Evolutionary conservation across 768 basidiomycete genomes (phyloP), one percentile per base, ranked within the genome.

Genomic region (Lactarius quietus): DNA sequence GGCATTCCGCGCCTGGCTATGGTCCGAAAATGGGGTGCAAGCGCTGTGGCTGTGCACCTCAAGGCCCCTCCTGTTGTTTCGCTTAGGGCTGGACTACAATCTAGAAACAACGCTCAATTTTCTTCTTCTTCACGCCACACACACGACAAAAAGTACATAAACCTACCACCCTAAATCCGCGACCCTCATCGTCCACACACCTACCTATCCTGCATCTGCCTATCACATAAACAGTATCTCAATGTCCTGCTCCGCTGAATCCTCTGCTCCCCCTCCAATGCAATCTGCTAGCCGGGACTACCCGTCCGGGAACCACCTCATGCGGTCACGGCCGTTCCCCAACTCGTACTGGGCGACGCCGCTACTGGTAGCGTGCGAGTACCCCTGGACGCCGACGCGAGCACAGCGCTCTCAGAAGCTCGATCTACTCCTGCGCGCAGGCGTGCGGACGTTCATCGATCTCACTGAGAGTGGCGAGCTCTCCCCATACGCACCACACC

Each of bases 321-420:
- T 36, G 35, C 63, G 70, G 6, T 73, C 76, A 0, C 84, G 87
- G 1, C 90, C 90, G 33, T 86, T 92, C 72, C 88, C 88, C n/a
- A 92, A 92, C 75, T 89, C 87, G 0, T 92, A 92, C 78, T 92
- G 90, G 90, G 90, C 89, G 0, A 90, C 89, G 0, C 81, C 86
- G 0, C 75, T 80, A 14, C 82, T 92, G 39, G 80, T 91, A 61
- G 90, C 90, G 0, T 91, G 89, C 82, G 90, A 92, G 72, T 92
- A 91, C 74, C 90, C 90, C 1, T 92, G 87, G 85, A 77, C 83
- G 20, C 88, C 87, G 5, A 82, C 80, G 65, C 71, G 73, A 1
- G 59, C 71, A 3, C 67, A 71, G 18, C 65, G 68, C 31, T 61
- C 72, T 29, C 87, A 88, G 67, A 91, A 92, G 71, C 82, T 92